These are phyloP conservation scores for Sporothrix protearum DNA, from an alignment of 2,329 filamentous ascomycete genomes.

Conservation along the genomic window DNA sequence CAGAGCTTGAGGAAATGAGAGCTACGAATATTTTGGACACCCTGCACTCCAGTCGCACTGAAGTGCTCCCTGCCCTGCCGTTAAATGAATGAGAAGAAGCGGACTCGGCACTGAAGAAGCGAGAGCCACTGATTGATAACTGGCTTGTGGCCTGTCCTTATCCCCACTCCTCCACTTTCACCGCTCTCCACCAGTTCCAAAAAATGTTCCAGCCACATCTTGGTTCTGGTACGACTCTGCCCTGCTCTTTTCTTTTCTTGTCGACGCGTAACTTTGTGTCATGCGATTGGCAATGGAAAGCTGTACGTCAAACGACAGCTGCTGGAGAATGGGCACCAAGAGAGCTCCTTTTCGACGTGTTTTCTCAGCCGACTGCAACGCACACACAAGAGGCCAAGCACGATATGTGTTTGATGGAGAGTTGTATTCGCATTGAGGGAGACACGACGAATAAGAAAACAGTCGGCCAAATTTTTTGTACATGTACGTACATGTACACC, in stretches of 20 bases:
- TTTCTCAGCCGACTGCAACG: background rate
- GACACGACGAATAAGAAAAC: background rate
- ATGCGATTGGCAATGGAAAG: background rate
- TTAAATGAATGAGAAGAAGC: background rate
- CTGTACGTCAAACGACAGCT: background rate
- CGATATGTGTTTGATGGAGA: background rate
- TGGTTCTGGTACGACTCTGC: background rate
- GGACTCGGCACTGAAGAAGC: background rate
- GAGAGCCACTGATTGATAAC: conserved; percentile 2
- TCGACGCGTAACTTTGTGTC: background rate
- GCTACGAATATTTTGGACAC: too few relatives aligned
- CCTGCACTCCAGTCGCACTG: background rate
- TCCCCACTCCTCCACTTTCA: background rate
- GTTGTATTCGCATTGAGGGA: background rate
- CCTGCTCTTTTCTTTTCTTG: background rate
- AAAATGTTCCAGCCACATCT: background rate
- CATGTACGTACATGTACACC: background rate
- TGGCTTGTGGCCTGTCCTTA: background rate
- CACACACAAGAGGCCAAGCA: background rate
- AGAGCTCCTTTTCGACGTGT: too few relatives aligned
- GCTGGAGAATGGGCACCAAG: background rate
- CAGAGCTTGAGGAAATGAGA: too few relatives aligned
- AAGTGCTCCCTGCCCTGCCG: background rate
- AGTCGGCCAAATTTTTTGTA: too few relatives aligned
- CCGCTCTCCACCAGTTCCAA: background rate